Evolutionary conservation across 306 rosid species (phyloP).

Genomic region (Cicer arietinum): DNA sequence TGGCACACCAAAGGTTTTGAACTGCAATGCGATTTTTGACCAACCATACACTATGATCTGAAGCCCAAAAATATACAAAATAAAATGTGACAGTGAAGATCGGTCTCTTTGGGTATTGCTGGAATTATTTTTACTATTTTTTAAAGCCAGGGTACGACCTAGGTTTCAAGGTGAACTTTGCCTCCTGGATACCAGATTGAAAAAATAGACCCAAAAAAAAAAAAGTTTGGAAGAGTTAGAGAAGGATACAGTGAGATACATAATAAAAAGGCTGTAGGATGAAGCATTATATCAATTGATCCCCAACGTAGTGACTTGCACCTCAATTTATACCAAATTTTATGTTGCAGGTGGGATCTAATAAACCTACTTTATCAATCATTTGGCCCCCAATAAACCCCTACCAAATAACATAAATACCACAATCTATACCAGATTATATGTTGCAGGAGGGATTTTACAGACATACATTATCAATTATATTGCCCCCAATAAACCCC

Average conservation of each 20-base stretch:
- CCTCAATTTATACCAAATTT: background rate
- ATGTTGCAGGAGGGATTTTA: too few relatives aligned
- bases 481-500: background rate
- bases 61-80: background rate
- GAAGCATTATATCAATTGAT: background rate
- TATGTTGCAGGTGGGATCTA: background rate
- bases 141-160: constrained; percentile 7
- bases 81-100: constrained; percentile 7
- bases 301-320: background rate
- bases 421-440: too few relatives aligned
- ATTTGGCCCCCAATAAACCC: background rate
- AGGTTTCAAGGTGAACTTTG: constrained; percentile 7
- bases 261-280: constrained; percentile 7
- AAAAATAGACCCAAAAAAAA: background rate
- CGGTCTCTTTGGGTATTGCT: background rate
- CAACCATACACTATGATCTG: constrained; percentile 6
- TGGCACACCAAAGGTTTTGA: background rate
- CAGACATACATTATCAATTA: too few relatives aligned
- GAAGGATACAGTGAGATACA: background rate
- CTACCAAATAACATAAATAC: too few relatives aligned
- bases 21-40: background rate
- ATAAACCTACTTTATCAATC: constrained; percentile 9
- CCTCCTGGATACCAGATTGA: constrained; percentile 10
- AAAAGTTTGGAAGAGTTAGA: background rate
- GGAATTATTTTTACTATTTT: background rate